These are phyloP conservation scores for Elaeis guineensis DNA, from an alignment of 176 grass and related monocot genomes.

Conservation along the genomic window DNA sequence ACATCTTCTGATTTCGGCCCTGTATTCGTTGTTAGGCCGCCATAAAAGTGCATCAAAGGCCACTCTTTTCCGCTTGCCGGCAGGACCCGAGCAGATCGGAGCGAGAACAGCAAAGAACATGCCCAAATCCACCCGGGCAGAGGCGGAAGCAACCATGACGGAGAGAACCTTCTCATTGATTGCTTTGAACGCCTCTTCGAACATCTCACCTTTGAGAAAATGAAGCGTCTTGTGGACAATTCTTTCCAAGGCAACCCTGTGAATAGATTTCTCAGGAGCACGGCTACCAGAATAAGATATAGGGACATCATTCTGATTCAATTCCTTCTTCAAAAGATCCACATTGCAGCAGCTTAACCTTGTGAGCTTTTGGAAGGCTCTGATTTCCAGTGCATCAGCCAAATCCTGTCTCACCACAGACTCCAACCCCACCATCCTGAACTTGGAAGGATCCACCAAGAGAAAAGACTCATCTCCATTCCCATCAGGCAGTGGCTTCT, in stretches of 20 bases:
- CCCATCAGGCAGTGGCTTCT: slow-evolving; percentile 24
- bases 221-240: slow-evolving; percentile 75
- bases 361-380: slow-evolving; percentile 70
- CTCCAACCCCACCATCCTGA: slow-evolving; percentile 63
- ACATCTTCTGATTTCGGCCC: slow-evolving; percentile 64
- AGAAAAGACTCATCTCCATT: slow-evolving; percentile 46
- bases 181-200: slow-evolving; percentile 76
- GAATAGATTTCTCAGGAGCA: slow-evolving; percentile 77
- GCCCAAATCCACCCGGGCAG: slow-evolving; percentile 82
- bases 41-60: slow-evolving; percentile 87
- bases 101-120: slow-evolving; percentile 93
- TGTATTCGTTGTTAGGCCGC: slow-evolving; percentile 64
- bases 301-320: slow-evolving; percentile 93
- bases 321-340: slow-evolving; percentile 72
- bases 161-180: slow-evolving; percentile 92
- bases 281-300: slow-evolving; percentile 79
- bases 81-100: slow-evolving; percentile 64
- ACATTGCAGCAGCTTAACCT: slow-evolving; percentile 59
- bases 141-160: slow-evolving; percentile 66
- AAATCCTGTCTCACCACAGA: slow-evolving; percentile 78
- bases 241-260: slow-evolving; percentile 79
- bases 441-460: slow-evolving; percentile 88
- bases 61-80: slow-evolving; percentile 57
- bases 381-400: slow-evolving; percentile 92
- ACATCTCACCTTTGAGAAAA: slow-evolving; percentile 89